phyloP scores from a whole-genome alignment of 352 stramenopile genomes.

The Phytophthora sp. region DNA sequence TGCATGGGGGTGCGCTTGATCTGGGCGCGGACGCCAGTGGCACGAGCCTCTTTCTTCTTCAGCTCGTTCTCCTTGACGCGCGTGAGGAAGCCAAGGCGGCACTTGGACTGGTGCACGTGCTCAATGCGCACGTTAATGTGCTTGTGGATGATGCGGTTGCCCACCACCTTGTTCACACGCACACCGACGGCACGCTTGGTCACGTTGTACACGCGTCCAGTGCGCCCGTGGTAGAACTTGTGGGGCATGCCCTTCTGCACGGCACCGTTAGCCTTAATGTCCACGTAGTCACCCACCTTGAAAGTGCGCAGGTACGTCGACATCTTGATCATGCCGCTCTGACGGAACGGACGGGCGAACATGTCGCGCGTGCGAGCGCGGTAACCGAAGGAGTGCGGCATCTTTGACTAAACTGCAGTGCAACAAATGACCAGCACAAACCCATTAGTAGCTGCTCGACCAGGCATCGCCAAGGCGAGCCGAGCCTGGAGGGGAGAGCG shows the following conservation, averaged over 20 bases:
- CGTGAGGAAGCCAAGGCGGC: conserved; percentile 97
- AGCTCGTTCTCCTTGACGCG: conserved; percentile 98
- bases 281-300: conserved; percentile 99
- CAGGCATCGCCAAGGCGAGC: not conserved
- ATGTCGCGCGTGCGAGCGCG: conserved; percentile 99
- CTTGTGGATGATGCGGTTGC: conserved; percentile 99
- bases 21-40: conserved; percentile 88
- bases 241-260: conserved; percentile 99
- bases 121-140: conserved; percentile 99
- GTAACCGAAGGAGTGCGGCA: conserved; percentile 99
- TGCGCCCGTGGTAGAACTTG: conserved; percentile 99
- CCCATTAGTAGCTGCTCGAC: conserved; percentile 33
- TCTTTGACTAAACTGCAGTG: conserved; percentile 72
- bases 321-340: conserved; percentile 96
- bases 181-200: conserved; percentile 99
- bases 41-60: conserved; percentile 96
- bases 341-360: conserved; percentile 98
- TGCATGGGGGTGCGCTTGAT: conserved; percentile 96
- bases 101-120: conserved; percentile 99
- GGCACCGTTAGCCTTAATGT: conserved; percentile 99
- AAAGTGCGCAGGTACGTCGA: conserved; percentile 98
- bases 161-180: conserved; percentile 99
- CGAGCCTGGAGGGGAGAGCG: conserved; percentile 3
- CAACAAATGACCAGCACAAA: conserved; percentile 21
- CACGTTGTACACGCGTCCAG: conserved; percentile 99